phyloP scores from a whole-genome alignment of 1,139 yeast species.

The Kodamaea alishanica region DNA sequence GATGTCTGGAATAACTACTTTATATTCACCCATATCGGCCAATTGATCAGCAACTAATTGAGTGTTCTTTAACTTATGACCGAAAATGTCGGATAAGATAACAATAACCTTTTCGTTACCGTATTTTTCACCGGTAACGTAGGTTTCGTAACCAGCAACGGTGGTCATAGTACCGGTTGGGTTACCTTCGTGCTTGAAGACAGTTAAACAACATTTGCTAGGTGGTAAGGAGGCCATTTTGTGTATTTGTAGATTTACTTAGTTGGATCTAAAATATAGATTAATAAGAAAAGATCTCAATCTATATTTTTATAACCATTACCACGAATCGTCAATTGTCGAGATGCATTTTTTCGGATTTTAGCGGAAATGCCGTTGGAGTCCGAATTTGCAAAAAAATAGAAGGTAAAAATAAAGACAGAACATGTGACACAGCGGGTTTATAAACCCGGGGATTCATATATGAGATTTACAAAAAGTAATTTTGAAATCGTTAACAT shows the following conservation, averaged over 20 bases:
- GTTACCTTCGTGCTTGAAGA: constrained; percentile 18
- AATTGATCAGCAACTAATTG: constrained; percentile 23
- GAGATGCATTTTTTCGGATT: too few relatives aligned
- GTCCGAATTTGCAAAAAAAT: too few relatives aligned
- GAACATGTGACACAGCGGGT: too few relatives aligned
- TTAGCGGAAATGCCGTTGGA: too few relatives aligned
- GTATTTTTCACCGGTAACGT: constrained; percentile 16
- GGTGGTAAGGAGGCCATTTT: constrained; percentile 56
- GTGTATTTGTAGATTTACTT: background rate
- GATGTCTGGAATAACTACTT: constrained; percentile 21
- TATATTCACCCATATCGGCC: constrained; percentile 23
- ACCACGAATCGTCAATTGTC: too few relatives aligned
- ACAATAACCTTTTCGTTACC: constrained; percentile 15
- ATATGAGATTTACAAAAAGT: too few relatives aligned
- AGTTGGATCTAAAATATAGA: too few relatives aligned
- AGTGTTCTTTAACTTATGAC: constrained; percentile 18
- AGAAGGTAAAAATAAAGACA: too few relatives aligned
- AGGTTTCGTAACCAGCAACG: constrained; percentile 18
- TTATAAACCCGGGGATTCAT: too few relatives aligned
- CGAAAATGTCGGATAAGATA: constrained; percentile 19
- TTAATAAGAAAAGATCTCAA: too few relatives aligned
- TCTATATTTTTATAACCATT: too few relatives aligned
- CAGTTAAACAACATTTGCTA: constrained; percentile 22
- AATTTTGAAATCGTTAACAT: background rate
- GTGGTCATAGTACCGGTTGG: constrained; percentile 14